phyloP scores from a whole-genome alignment of 2,329 filamentous ascomycete species.

The Pseudogymnoascus sp. region DNA sequence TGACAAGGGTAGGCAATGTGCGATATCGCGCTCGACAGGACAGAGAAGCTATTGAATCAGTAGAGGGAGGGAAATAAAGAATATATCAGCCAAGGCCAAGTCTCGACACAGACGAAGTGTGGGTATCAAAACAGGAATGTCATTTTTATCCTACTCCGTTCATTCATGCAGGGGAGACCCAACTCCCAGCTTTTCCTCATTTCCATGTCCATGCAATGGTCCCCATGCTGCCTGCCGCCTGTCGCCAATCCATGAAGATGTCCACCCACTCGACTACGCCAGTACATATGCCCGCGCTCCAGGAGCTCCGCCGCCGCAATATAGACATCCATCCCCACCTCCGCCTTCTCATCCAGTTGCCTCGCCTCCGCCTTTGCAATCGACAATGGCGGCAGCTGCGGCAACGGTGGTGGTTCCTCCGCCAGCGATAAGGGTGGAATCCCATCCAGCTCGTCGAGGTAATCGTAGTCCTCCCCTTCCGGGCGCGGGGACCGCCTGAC shows the following conservation, averaged over 20 bases:
- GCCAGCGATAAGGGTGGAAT: slow-evolving; percentile 26
- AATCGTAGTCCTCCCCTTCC: slow-evolving; percentile 26
- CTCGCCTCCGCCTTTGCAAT: slow-evolving; percentile 23
- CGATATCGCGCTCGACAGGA: slow-evolving; percentile 78
- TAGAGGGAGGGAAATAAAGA: background rate
- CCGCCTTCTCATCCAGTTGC: slow-evolving; percentile 25
- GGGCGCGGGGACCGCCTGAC: slow-evolving; percentile 25
- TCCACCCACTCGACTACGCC: background rate
- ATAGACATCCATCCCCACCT: background rate
- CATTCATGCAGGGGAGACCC: background rate
- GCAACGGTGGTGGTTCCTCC: slow-evolving; percentile 21
- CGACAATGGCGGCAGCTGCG: slow-evolving; percentile 14
- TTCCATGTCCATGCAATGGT: background rate
- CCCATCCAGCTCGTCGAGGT: slow-evolving; percentile 29
- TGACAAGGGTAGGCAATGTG: slow-evolving; percentile 63
- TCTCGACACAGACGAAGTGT: background rate
- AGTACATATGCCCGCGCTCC: background rate
- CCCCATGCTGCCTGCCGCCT: background rate
- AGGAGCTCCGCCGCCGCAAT: background rate
- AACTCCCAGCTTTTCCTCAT: background rate
- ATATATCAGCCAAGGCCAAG: background rate
- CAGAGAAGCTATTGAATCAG: slow-evolving; percentile 47
- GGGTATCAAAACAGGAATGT: slow-evolving; percentile 18
- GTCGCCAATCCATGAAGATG: slow-evolving; percentile 1
- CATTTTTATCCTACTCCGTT: slow-evolving; percentile 20